These are phyloP conservation scores for Leccinum angustisporum DNA, from an alignment of 1,284 basidiomycete genomes.

Conservation along the genomic window DNA sequence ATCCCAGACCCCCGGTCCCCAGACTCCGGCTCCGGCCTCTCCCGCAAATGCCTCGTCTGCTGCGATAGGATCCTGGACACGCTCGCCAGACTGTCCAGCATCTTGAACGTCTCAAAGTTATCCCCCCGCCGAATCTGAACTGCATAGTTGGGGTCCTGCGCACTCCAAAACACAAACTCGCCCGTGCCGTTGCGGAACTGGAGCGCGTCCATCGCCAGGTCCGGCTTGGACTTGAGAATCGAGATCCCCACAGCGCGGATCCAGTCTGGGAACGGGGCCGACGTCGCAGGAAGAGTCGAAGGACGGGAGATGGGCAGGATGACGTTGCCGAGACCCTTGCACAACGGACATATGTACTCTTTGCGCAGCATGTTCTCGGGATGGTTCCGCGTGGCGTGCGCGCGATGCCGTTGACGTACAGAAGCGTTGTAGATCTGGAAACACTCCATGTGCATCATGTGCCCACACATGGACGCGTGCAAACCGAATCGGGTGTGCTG, in stretches of 20 bases:
- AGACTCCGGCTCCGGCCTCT: conserved; percentile 68
- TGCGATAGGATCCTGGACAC: conserved; percentile 68
- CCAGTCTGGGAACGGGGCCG: conserved; percentile 74
- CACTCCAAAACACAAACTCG: conserved; percentile 83
- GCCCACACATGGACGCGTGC: conserved; percentile 88
- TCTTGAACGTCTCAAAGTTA: conserved; percentile 62
- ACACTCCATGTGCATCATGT: conserved; percentile 97
- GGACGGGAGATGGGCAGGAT: conserved; percentile 79
- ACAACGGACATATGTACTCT: conserved; percentile 98
- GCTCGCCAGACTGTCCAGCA: conserved; percentile 76
- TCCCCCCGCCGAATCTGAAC: conserved; percentile 53
- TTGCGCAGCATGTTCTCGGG: conserved; percentile 91
- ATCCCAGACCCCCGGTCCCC: conserved; percentile 75
- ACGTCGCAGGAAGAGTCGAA: conserved; percentile 48
- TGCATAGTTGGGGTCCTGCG: conserved; percentile 70
- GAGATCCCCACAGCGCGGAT: conserved; percentile 77
- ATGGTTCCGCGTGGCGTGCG: conserved; percentile 91
- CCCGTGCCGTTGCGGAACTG: conserved; percentile 78
- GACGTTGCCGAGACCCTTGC: conserved; percentile 95
- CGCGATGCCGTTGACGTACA: conserved; percentile 85
- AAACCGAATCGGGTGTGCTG: conserved; percentile 81
- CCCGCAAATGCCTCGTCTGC: conserved; percentile 73
- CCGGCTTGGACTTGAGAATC: conserved; percentile 76
- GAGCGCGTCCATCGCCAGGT: conserved; percentile 63
- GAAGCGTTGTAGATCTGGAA: conserved; percentile 90